Evolutionary conservation across 805 yeast genomes (phyloP).

Genomic region (Candida ovalis): DNA sequence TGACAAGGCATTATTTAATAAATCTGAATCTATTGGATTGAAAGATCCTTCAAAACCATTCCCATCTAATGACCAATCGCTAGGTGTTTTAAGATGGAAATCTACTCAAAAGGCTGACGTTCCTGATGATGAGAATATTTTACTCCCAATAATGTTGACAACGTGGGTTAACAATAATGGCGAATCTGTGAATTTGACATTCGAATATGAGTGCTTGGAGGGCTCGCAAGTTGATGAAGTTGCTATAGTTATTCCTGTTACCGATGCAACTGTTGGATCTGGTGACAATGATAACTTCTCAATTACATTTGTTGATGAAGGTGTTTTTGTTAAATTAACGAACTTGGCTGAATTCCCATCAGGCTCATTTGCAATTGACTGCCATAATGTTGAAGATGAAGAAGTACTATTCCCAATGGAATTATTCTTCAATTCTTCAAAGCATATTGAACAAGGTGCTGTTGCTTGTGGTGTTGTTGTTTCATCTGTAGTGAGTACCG

Average conservation of each 20-base stretch:
- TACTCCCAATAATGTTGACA: slow-evolving; percentile 67
- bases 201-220: slow-evolving; percentile 78
- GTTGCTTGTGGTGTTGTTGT: slow-evolving; percentile 62
- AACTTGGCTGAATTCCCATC: slow-evolving; percentile 44
- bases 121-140: slow-evolving; percentile 52
- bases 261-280: slow-evolving; percentile 49
- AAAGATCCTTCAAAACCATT: slow-evolving; percentile 77
- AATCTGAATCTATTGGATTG: slow-evolving; percentile 57
- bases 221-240: slow-evolving; percentile 51
- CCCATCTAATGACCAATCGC: slow-evolving; percentile 86
- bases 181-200: slow-evolving; percentile 65
- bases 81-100: slow-evolving; percentile 94
- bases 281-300: slow-evolving; percentile 54
- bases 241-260: slow-evolving; percentile 60
- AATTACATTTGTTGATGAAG: slow-evolving; percentile 61
- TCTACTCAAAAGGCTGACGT: slow-evolving; percentile 49
- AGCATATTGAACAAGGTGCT: slow-evolving; percentile 19
- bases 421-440: slow-evolving; percentile 51
- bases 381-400: slow-evolving; percentile 66
- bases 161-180: slow-evolving; percentile 77
- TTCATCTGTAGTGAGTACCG: slow-evolving; percentile 55
- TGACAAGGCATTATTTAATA: slow-evolving; percentile 67
- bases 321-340: slow-evolving; percentile 62
- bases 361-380: slow-evolving; percentile 77
- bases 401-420: slow-evolving; percentile 88